A percentile compares a stretch with the other conserved stretches of the same genome.
Conservation (phyloP, 495 filamentous ascomycete species). For the Daldinia caldariorum region DNA sequence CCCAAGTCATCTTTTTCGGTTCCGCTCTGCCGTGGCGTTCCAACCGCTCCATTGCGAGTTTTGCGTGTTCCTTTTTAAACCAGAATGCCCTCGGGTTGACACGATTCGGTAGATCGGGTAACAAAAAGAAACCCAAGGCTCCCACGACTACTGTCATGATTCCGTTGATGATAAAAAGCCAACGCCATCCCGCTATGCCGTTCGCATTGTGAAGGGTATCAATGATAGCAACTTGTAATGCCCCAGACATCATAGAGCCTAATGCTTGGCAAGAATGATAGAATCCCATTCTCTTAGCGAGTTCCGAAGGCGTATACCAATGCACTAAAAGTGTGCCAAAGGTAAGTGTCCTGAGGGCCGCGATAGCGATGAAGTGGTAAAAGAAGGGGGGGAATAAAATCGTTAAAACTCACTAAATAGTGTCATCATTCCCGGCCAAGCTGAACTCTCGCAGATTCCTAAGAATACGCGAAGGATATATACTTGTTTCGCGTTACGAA, state of each 20-base stretch:
- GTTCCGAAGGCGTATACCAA: conserved; percentile 53
- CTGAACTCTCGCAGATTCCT: conserved; percentile 62
- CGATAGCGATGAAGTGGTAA: background rate
- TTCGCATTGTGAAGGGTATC: conserved; percentile 57
- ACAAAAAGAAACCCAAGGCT: conserved; percentile 58
- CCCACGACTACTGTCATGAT: conserved; percentile 61
- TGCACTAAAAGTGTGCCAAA: conserved; percentile 36
- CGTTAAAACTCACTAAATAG: conserved; percentile 48
- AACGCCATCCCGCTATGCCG: conserved; percentile 66
- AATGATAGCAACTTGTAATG: conserved; percentile 64
- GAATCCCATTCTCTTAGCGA: conserved; percentile 56
- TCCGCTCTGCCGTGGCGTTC: conserved; percentile 50
- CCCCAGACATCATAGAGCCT: conserved; percentile 54
- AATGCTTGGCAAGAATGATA: conserved; percentile 56
- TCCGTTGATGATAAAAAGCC: conserved; percentile 64
- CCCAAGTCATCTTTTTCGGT: conserved; percentile 52
- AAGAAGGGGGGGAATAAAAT: background rate
- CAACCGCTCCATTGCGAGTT: conserved; percentile 47
- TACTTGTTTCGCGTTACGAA: conserved; percentile 46
- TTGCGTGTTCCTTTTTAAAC: conserved; percentile 46
- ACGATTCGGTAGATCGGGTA: conserved; percentile 60
- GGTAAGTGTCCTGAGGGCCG: background rate
- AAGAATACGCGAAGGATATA: conserved; percentile 61
- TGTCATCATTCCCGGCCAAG: conserved; percentile 55
- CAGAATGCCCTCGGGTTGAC: conserved; percentile 53